Conservation (phyloP, 345 rosid species). For the Eucalyptus marginata region DNA sequence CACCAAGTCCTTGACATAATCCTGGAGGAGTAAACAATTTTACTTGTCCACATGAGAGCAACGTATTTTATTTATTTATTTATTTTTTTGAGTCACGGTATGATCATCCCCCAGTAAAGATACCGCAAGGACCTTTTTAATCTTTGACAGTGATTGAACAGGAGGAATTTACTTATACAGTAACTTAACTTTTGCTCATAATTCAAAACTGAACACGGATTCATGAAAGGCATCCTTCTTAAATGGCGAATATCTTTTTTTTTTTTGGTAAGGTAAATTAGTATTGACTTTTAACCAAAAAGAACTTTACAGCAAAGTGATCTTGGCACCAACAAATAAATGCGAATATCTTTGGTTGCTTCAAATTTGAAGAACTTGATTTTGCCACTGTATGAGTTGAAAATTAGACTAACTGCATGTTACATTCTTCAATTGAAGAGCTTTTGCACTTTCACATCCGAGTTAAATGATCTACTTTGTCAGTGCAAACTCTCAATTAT, state of each 20-base stretch:
- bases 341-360: not conserved
- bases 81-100: not conserved
- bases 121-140: not conserved
- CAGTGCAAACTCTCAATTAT: not conserved
- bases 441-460: not conserved
- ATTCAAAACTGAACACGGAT: not conserved
- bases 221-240: not conserved
- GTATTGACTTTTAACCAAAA: no score
- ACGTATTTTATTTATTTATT: not conserved
- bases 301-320: no score
- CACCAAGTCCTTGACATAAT: not conserved
- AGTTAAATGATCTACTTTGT: not conserved
- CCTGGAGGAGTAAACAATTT: not conserved
- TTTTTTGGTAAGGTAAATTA: no score
- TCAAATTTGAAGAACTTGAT: not conserved
- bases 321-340: no score
- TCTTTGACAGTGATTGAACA: not conserved
- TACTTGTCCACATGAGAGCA: not conserved
- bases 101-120: not conserved
- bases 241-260: not conserved
- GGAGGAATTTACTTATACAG: not conserved
- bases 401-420: not conserved
- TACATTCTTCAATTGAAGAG: not conserved
- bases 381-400: not conserved
- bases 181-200: not conserved